These are phyloP conservation scores for Nicotiana benthamiana DNA, from an alignment of 257 asterid genomes.

Conservation along the genomic window DNA sequence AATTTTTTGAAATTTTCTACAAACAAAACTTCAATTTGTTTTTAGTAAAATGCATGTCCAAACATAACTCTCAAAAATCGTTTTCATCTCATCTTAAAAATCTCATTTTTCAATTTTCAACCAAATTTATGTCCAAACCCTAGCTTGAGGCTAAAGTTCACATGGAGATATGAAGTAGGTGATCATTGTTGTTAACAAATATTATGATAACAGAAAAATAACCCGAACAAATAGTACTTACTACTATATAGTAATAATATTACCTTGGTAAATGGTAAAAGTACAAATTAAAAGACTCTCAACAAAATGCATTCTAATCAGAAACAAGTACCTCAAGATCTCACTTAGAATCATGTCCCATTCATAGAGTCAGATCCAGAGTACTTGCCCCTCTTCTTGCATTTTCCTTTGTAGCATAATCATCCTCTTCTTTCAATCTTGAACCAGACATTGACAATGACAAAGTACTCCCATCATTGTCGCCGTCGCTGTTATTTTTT, in stretches of 20 bases:
- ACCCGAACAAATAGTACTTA: not conserved
- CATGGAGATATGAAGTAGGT: not conserved
- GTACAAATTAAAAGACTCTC: not conserved
- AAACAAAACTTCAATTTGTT: too few relatives aligned
- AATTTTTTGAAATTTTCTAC: too few relatives aligned
- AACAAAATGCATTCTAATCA: not conserved
- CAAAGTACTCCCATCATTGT: slow-evolving; percentile 22
- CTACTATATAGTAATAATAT: not conserved
- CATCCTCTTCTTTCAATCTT: slow-evolving; percentile 30
- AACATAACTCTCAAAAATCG: too few relatives aligned
- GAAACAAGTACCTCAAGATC: slow-evolving; percentile 45
- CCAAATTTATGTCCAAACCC: too few relatives aligned
- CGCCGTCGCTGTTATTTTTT: slow-evolving; percentile 12
- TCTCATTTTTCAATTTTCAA: too few relatives aligned
- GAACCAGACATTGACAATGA: slow-evolving; percentile 31
- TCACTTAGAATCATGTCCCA: slow-evolving; percentile 68
- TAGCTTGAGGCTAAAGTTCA: not conserved
- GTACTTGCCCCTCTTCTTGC: slow-evolving; percentile 63
- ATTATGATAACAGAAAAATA: not conserved
- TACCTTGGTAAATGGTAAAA: not conserved
- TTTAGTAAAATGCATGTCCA: too few relatives aligned
- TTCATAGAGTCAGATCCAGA: slow-evolving; percentile 97
- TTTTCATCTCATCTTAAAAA: too few relatives aligned
- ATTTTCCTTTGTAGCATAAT: slow-evolving; percentile 10
- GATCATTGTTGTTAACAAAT: not conserved